Evolutionary conservation across 768 basidiomycete genomes (phyloP), one percentile per base, ranked within the genome.

Genomic region (Tylopilus plumbeoviolaceoides): DNA sequence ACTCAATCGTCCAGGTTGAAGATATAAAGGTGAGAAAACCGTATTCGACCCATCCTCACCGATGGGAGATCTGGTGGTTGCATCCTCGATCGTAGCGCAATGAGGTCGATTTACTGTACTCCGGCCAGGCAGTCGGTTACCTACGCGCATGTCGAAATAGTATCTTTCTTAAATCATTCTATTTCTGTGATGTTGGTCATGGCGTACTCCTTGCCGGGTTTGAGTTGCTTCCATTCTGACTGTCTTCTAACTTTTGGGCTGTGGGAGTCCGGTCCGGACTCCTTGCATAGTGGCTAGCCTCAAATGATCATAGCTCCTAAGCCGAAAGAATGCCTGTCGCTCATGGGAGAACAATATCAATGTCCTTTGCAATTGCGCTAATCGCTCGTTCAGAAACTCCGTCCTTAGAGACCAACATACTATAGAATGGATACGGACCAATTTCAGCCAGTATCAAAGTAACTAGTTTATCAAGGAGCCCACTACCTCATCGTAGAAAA

Each of bases 11-110:
- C 28, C 7, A 30, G 28, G 28, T 30, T 30, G 10, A 30, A 30
- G 28, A 10, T 30, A 30, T 7, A 30, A 10, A 30, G 28, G 28
- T 30, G 23, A 23, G 55, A 47, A 61, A 61, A 62, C 47, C 56
- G 59, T 63, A 61, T 56, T 51, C 48, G 55, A 48, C 50, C 20
- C 36, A 27, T 39, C 41, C 41, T 20, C 43, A 44, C 27, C 30
- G 48, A 53, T 39, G 41, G 42, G 43, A 48, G 38, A 18, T n/a
- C n/a, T n/a, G n/a, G n/a, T n/a, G n/a, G n/a, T 21, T 14, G 9
- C n/a, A 38, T 38, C 36, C 8, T 15, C 5, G n/a, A 38, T n/a
- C 7, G n/a, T 18, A 38, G 36, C n/a, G 12, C 9, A 38, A 18
- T 18, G 1, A 18, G 6, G n/a, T 18, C 7, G 36, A 9, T 38